Conservation (phyloP, 2,329 filamentous ascomycete species). For the Didymella pomorum region DNA sequence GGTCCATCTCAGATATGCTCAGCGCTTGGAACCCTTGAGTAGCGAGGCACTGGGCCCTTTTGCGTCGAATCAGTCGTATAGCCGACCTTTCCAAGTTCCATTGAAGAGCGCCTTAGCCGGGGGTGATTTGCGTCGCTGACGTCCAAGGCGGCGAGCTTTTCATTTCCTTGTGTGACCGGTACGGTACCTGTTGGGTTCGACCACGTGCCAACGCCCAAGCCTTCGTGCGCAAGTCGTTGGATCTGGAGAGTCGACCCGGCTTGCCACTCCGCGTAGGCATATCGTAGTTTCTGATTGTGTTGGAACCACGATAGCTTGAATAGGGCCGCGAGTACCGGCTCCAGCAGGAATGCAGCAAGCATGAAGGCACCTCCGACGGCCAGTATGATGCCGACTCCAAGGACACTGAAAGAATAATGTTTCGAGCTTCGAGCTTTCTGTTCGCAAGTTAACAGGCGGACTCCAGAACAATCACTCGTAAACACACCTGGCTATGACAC, state of each 20-base stretch:
- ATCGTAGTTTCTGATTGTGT: background rate
- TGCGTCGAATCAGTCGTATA: background rate
- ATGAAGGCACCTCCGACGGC: background rate
- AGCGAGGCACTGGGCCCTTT: background rate
- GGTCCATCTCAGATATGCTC: background rate
- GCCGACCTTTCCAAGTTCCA: slow-evolving; percentile 2
- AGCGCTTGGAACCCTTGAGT: background rate
- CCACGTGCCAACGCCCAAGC: slow-evolving; percentile 29
- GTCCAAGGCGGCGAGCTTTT: slow-evolving; percentile 19
- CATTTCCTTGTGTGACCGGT: slow-evolving; percentile 23
- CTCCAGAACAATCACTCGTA: background rate
- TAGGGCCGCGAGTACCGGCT: slow-evolving; percentile 1
- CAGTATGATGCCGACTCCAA: slow-evolving; percentile 4
- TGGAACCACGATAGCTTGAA: slow-evolving; percentile 1
- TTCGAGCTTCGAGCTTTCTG: slow-evolving; percentile 15
- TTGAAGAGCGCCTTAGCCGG: background rate
- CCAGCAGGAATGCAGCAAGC: slow-evolving; percentile 4
- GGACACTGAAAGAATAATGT: slow-evolving; percentile 13
- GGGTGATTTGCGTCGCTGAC: slow-evolving; percentile 12
- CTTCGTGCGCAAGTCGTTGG: slow-evolving; percentile 34
- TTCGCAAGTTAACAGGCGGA: background rate
- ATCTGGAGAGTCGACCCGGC: slow-evolving; percentile 29
- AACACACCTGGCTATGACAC: slow-evolving; percentile 6
- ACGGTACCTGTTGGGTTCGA: slow-evolving; percentile 12
- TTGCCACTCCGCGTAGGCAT: slow-evolving; percentile 31